Evolutionary conservation across 2,329 filamentous ascomycete species (phyloP), one percentile per base, ranked within the genome.

Genomic region (Emydomyces testavorans): DNA sequence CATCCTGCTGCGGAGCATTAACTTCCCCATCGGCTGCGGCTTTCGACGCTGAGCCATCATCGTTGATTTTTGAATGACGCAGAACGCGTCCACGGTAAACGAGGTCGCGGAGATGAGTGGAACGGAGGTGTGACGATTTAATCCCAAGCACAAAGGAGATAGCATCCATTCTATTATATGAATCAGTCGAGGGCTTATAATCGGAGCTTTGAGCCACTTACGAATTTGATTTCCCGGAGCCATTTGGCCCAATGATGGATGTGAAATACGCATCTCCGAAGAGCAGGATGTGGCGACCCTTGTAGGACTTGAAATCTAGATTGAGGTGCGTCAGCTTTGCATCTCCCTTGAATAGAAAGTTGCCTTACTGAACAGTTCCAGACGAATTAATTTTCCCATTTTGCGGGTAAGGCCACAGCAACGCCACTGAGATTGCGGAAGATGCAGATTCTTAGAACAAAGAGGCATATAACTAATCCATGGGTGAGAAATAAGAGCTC

Each of bases 261-360:
- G 92, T 98, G 68, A 98, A 98, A 69, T 95, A 96, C 1, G 89
- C 93, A 71, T 98, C 90, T 61, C 90, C 90, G 60, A 98, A 95
- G 46, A 95, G 79, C 37, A 98, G 79, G 52, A 79, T 82, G 71
- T 98, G 92, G 60, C 95, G 89, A 50, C 89, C 92, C 68, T 94
- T 94, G 74, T 98, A 98, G 59, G 92, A 96, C 72, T 98, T 98
- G 80, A 98, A 98, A 73, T 98, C 85, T 92, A 35, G n/a, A 32
- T 28, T 6, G 4, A 39, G 18, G 18, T 15, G 20, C 3, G 51
- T 63, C 50, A 61, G 56, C 51, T 43, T 50, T 47, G 42, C n/a
- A 46, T 50, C 31, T 44, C 46, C 46, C 51, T 10, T 37, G 26
- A 38, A 46, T 39, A n/a, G 37, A 31, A 24, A 24, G 34, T 31